phyloP scores from a whole-genome alignment of 352 stramenopile species.

The Phytophthora nicotianae region DNA sequence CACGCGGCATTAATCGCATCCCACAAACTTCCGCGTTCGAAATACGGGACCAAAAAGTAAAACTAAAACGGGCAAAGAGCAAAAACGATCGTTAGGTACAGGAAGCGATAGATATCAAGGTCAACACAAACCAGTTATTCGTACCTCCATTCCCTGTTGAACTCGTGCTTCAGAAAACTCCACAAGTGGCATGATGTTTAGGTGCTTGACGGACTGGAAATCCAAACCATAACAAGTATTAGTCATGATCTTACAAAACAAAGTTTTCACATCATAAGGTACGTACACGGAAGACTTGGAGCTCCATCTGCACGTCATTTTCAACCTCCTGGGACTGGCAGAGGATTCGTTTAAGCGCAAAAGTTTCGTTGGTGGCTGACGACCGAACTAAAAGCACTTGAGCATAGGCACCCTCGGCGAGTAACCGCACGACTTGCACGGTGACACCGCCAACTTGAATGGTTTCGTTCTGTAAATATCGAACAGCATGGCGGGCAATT shows the following conservation, averaged over 20 bases:
- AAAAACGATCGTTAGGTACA: background rate
- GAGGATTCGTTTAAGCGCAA: constrained; percentile 85
- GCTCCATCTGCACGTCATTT: constrained; percentile 75
- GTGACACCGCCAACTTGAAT: constrained; percentile 75
- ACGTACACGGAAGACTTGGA: constrained; percentile 74
- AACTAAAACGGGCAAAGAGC: constrained; percentile 41
- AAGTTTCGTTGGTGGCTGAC: constrained; percentile 66
- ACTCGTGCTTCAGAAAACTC: constrained; percentile 76
- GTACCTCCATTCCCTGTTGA: constrained; percentile 76
- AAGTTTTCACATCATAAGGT: background rate
- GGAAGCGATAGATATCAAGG: too few species aligned
- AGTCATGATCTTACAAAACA: background rate
- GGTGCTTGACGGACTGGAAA: constrained; percentile 70
- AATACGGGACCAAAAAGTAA: constrained; percentile 87
- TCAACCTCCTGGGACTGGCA: constrained; percentile 85
- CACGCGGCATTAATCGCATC: constrained; percentile 69
- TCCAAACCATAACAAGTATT: constrained; percentile 5
- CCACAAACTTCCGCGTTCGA: constrained; percentile 83
- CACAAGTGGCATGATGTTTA: constrained; percentile 82
- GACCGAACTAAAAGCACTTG: constrained; percentile 85
- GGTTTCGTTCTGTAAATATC: constrained; percentile 59
- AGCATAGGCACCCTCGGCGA: constrained; percentile 79
- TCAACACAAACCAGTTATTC: background rate
- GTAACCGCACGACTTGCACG: constrained; percentile 67
- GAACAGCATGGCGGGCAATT: background rate